Conservation (phyloP, 352 stramenopile genomes). For the Pythium vanterpoolii region DNA sequence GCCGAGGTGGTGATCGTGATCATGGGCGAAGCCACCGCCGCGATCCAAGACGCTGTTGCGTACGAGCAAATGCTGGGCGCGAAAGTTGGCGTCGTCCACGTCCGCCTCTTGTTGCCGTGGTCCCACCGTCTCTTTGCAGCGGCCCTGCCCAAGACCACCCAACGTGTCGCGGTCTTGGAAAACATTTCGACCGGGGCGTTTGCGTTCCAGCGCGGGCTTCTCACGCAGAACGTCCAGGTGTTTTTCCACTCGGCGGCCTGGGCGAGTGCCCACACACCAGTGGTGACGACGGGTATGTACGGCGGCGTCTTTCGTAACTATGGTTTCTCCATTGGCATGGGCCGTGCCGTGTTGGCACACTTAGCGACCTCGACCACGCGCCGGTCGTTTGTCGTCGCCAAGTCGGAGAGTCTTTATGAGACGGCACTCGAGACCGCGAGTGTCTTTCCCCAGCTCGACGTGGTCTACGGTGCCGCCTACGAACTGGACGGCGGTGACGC, state of each 20-base stretch:
- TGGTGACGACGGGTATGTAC: constrained; percentile 64
- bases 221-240: constrained; percentile 70
- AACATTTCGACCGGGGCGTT: constrained; percentile 60
- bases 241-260: constrained; percentile 67
- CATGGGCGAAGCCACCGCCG: constrained; percentile 54
- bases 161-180: constrained; percentile 73
- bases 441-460: constrained; percentile 55
- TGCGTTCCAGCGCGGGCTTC: constrained; percentile 57
- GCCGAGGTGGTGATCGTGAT: constrained; percentile 72
- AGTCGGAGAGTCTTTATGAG: constrained; percentile 70
- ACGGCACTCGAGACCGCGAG: constrained; percentile 34
- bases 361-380: constrained; percentile 34
- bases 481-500: constrained; percentile 39
- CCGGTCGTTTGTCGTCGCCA: constrained; percentile 77
- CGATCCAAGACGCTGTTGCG: constrained; percentile 52
- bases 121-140: constrained; percentile 68
- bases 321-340: constrained; percentile 68
- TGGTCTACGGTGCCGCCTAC: constrained; percentile 44
- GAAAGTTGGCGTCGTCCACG: constrained; percentile 78
- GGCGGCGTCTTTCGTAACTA: constrained; percentile 61
- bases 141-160: constrained; percentile 45
- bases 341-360: constrained; percentile 61
- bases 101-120: constrained; percentile 70
- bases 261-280: not conserved
- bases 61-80: constrained; percentile 73